These are phyloP conservation scores for Lolium perenne DNA, from an alignment of 176 grass and related monocot species.

Conservation along the genomic window DNA sequence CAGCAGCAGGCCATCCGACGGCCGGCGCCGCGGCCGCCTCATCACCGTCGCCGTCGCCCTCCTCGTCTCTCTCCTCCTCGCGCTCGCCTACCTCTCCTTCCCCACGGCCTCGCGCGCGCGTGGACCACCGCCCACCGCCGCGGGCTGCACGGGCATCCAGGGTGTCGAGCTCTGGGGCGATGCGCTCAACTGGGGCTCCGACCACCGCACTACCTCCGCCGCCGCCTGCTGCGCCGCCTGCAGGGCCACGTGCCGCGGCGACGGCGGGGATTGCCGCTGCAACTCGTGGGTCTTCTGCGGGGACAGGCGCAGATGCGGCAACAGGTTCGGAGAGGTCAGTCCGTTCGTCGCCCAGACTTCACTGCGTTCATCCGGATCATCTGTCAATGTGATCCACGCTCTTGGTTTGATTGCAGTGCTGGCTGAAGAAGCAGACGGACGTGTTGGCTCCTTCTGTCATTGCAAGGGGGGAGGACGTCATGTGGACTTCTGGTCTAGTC, in stretches of 20 bases:
- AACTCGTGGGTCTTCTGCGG: constrained; percentile 95
- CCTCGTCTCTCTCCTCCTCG: constrained; percentile 16
- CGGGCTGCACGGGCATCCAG: constrained; percentile 59
- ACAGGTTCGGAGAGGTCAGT: constrained; percentile 74
- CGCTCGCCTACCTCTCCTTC: constrained; percentile 48
- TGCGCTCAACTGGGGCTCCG: constrained; percentile 65
- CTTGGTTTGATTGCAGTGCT: constrained; percentile 52
- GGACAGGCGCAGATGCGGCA: constrained; percentile 60
- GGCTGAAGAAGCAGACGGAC: constrained; percentile 92
- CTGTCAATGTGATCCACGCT: background rate
- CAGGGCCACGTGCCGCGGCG: constrained; percentile 65
- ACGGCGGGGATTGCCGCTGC: constrained; percentile 58
- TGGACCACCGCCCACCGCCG: background rate
- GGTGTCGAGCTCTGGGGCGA: constrained; percentile 82
- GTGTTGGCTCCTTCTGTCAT: constrained; percentile 60
- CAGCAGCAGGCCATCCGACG: constrained; percentile 8
- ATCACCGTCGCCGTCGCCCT: constrained; percentile 21
- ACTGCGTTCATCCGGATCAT: background rate
- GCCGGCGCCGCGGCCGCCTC: constrained; percentile 37
- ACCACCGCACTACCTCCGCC: constrained; percentile 60
- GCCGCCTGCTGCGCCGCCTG: constrained; percentile 74
- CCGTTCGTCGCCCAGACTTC: background rate
- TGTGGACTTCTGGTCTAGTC: constrained; percentile 89
- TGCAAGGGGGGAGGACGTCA: constrained; percentile 59
- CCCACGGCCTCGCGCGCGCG: constrained; percentile 4